Base-by-base conservation (phyloP, 2,329 filamentous ascomycete species). In the Ilyonectria sp. region DNA sequence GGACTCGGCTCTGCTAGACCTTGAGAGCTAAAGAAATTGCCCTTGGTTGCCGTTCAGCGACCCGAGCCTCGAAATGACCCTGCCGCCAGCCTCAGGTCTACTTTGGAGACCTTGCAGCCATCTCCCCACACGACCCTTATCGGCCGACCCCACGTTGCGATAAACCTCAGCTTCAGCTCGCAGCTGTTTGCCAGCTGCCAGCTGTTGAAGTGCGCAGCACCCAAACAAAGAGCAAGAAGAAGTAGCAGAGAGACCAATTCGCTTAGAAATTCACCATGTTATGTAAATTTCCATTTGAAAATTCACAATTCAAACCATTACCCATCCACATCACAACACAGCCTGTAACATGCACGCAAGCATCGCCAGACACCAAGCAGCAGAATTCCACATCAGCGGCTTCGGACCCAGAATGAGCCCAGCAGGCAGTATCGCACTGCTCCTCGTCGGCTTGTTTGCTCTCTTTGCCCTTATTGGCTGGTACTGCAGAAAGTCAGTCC, bases 381-480 rank as follows among this genome's bases (percentile, higher is more conserved):
- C 31, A 40, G 40, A 33, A 15, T 8, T 8, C 40, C 17, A 17
- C 23, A 52, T 37, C 29, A 67, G 52, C 13, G 6, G 21, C 5
- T 31, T 21, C 5, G 7, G 15, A 46, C 19, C 49, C 44, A 52
- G 55, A 15, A 81, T 81, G 78, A 73, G 59, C 15, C 78, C 80
- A 10, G 73, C 78, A 5, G 70, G 69, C 26, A 67, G 65, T 6
- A 77, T 83, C 8, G 80, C 78, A 26, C 67, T 82, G 52, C 59
- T 81, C 5, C 47, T 82, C 29, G 61, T 82, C 11, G 66, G 73
- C 11, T 65, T 83, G 31, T 70, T 80, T 55, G 47, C 70, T 7
- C 59, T 81, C 33, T 63, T 80, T 47, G 75, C 66, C 19, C 29
- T 75, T 19, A 33, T 83, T 31, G 69, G 65, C 52, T 82, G 75